Evolutionary conservation across 2,329 filamentous ascomycete species (phyloP).

Genomic region (Sphaerulina musiva): DNA sequence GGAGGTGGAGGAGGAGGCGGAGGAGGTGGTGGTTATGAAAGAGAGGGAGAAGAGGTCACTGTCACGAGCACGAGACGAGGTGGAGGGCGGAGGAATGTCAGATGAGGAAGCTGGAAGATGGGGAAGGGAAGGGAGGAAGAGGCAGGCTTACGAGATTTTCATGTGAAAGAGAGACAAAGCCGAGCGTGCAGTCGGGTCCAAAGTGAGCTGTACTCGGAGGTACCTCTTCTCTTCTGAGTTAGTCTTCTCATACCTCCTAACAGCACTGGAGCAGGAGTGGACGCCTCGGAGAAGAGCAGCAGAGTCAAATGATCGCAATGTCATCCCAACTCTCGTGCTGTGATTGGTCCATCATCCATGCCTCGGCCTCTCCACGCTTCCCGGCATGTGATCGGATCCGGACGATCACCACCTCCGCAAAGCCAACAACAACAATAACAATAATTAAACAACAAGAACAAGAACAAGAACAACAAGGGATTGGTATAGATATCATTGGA

Average conservation of each 20-base stretch:
- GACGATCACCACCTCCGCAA: too few relatives aligned
- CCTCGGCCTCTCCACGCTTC: not conserved
- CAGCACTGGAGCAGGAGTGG: too few relatives aligned
- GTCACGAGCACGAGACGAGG: too few relatives aligned
- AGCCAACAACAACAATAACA: too few relatives aligned
- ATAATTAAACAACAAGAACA: too few relatives aligned
- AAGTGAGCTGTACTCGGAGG: not conserved
- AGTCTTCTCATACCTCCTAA: too few relatives aligned
- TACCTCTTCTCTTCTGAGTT: too few relatives aligned
- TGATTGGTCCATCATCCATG: not conserved
- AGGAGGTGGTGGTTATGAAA: not conserved
- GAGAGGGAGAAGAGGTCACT: not conserved
- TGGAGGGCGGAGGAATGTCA: too few relatives aligned
- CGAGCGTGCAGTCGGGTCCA: not conserved
- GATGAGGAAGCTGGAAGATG: not conserved
- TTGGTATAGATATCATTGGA: too few relatives aligned
- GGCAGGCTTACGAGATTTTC: slow-evolving; percentile 4
- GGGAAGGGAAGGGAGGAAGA: not conserved
- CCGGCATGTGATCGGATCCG: not conserved
- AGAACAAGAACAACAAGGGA: too few relatives aligned
- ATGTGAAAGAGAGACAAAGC: slow-evolving; percentile 8
- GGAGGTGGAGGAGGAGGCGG: not conserved
- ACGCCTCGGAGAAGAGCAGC: not conserved
- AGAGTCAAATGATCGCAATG: not conserved
- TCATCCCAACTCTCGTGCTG: not conserved